Conservation (phyloP, 2,329 filamentous ascomycete species). For the Trichoderma afroharzianum region DNA sequence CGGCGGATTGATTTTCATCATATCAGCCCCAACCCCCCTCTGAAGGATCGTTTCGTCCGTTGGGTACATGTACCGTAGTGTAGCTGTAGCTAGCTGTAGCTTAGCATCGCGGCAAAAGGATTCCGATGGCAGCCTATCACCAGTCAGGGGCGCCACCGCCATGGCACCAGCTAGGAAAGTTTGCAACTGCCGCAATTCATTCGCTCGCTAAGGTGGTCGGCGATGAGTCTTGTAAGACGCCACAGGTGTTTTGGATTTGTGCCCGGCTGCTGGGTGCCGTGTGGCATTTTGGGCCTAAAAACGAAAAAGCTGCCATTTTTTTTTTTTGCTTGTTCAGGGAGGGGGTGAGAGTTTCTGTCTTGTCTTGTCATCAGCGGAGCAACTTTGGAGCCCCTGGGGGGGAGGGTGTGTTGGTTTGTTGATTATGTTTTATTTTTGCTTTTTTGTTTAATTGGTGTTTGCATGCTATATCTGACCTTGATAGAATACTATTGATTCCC, state of each 20-base stretch:
- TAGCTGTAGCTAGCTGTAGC: not conserved
- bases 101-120: not conserved
- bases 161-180: not conserved
- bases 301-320: not conserved
- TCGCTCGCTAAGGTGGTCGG: not conserved
- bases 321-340: not conserved
- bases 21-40: not conserved
- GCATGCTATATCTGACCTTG: not conserved
- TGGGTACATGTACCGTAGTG: not conserved
- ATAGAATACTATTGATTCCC: not conserved
- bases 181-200: not conserved
- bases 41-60: not conserved
- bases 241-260: slow-evolving; percentile 1
- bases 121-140: slow-evolving; percentile 10
- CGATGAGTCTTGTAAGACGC: slow-evolving; percentile 4
- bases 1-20: not conserved
- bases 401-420: not conserved
- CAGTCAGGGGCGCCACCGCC: not conserved
- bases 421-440: not conserved
- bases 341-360: not conserved
- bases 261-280: slow-evolving; percentile 6
- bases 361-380: not conserved
- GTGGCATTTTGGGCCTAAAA: not conserved
- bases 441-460: not conserved
- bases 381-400: not conserved